Percentiles rank a stretch among this genome's conserved stretches.
Conservation (phyloP, 1,284 basidiomycete genomes). For the Exobasidium rhododendri region DNA sequence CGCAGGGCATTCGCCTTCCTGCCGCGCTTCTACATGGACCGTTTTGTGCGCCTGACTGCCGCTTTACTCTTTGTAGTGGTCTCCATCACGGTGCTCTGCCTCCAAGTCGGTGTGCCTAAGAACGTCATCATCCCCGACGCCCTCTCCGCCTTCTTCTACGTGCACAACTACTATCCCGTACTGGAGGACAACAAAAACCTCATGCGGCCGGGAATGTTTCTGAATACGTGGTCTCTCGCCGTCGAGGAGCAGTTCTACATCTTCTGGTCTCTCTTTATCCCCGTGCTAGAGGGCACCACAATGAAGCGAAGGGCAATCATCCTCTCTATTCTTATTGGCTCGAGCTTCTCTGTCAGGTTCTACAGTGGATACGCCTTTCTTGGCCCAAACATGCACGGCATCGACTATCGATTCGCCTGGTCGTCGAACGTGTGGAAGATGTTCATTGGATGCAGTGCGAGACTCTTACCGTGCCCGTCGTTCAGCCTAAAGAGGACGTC, state of each 20-base stretch:
- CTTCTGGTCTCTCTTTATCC: not conserved
- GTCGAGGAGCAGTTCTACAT: constrained; percentile 2
- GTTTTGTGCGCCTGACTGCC: not conserved
- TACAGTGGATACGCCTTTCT: not conserved
- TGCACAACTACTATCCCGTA: not conserved
- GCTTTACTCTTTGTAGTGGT: not conserved
- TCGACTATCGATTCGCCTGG: not conserved
- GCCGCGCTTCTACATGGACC: not conserved
- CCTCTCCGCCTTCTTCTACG: not conserved
- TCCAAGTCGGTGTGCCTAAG: not conserved
- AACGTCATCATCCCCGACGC: not conserved
- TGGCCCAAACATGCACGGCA: not conserved
- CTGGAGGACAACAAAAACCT: not conserved
- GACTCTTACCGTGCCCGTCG: not conserved
- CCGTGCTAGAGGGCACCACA: not conserved
- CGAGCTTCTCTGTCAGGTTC: not conserved
- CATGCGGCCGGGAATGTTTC: not conserved
- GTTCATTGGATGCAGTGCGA: not conserved
- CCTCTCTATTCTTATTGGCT: not conserved
- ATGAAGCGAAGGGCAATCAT: not conserved
- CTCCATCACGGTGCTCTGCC: not conserved
- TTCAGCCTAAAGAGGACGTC: no score
- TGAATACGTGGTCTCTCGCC: not conserved
- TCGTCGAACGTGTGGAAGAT: not conserved
- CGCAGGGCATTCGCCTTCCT: no score